Evolutionary conservation across 1,284 basidiomycete species (phyloP).

Genomic region (Cerioporus squamosus): DNA sequence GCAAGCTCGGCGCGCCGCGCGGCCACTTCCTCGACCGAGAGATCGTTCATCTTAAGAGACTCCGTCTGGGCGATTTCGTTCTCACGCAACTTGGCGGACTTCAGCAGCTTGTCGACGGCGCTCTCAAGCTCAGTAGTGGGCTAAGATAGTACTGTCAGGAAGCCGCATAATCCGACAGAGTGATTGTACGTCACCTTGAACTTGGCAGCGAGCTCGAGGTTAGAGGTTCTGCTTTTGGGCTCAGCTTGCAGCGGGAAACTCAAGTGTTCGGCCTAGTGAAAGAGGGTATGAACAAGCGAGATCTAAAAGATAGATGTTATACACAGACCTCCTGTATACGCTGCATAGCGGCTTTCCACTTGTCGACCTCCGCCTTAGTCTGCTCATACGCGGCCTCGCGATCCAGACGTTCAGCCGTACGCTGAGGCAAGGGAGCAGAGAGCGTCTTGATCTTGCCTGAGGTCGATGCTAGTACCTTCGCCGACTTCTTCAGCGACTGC

Average conservation of each 20-base stretch:
- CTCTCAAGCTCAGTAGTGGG: constrained; percentile 82
- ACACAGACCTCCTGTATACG: constrained; percentile 74
- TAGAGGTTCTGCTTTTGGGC: constrained; percentile 63
- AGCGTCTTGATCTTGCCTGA: constrained; percentile 63
- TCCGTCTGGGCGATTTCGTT: constrained; percentile 80
- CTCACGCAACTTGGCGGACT: constrained; percentile 80
- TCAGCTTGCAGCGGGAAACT: constrained; percentile 89
- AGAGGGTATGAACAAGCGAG: background rate
- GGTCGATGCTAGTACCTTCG: constrained; percentile 60
- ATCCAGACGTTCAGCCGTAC: constrained; percentile 89
- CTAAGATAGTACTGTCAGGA: constrained; percentile 37
- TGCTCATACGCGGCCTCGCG: constrained; percentile 94
- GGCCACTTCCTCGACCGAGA: constrained; percentile 84
- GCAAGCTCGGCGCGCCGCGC: constrained; percentile 82
- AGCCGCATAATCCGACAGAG: background rate
- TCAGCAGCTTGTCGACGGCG: constrained; percentile 77
- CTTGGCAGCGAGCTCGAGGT: constrained; percentile 77
- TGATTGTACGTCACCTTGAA: constrained; percentile 63
- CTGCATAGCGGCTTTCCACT: constrained; percentile 94
- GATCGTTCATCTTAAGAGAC: constrained; percentile 80
- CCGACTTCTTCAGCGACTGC: constrained; percentile 69
- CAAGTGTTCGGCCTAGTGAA: constrained; percentile 80
- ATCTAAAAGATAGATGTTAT: constrained; percentile 3
- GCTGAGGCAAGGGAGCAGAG: constrained; percentile 84
- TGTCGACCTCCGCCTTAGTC: constrained; percentile 91